These are phyloP conservation scores for Pseudopyrenochaeta lycopersici DNA, from an alignment of 2,329 filamentous ascomycete species.

Conservation along the genomic window DNA sequence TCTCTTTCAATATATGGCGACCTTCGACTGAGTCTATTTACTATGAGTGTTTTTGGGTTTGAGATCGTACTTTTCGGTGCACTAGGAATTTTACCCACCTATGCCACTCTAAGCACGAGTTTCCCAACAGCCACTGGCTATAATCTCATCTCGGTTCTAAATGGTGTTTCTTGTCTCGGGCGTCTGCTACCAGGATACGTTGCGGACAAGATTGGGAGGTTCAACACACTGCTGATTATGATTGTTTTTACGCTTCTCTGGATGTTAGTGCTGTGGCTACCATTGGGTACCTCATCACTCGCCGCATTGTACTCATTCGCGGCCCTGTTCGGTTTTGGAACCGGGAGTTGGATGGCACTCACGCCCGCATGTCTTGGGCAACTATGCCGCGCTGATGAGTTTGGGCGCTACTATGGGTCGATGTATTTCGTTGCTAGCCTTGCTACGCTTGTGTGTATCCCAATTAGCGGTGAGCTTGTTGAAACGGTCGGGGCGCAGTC, in stretches of 20 bases:
- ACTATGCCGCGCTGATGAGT: slow-evolving; percentile 57
- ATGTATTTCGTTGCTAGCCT: slow-evolving; percentile 49
- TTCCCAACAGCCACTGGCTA: slow-evolving; percentile 45
- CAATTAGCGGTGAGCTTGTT: slow-evolving; percentile 47
- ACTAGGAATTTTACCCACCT: slow-evolving; percentile 52
- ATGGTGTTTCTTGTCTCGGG: slow-evolving; percentile 52
- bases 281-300: slow-evolving; percentile 41
- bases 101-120: slow-evolving; percentile 48
- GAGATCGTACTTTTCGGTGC: slow-evolving; percentile 53
- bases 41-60: slow-evolving; percentile 46
- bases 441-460: slow-evolving; percentile 47
- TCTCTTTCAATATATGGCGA: slow-evolving; percentile 45
- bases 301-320: slow-evolving; percentile 50
- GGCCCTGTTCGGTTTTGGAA: slow-evolving; percentile 58
- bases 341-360: slow-evolving; percentile 56
- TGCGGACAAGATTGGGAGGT: slow-evolving; percentile 52
- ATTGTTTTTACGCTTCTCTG: slow-evolving; percentile 46
- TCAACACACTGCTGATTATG: slow-evolving; percentile 53
- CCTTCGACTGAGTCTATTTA: slow-evolving; percentile 46
- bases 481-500: slow-evolving; percentile 42
- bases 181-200: slow-evolving; percentile 51
- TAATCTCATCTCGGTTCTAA: slow-evolving; percentile 51
- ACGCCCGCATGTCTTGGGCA: slow-evolving; percentile 59
- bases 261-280: slow-evolving; percentile 48
- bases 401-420: slow-evolving; percentile 63